These are phyloP conservation scores for Boletus bicolor DNA, from an alignment of 768 basidiomycete genomes.

Conservation along the genomic window DNA sequence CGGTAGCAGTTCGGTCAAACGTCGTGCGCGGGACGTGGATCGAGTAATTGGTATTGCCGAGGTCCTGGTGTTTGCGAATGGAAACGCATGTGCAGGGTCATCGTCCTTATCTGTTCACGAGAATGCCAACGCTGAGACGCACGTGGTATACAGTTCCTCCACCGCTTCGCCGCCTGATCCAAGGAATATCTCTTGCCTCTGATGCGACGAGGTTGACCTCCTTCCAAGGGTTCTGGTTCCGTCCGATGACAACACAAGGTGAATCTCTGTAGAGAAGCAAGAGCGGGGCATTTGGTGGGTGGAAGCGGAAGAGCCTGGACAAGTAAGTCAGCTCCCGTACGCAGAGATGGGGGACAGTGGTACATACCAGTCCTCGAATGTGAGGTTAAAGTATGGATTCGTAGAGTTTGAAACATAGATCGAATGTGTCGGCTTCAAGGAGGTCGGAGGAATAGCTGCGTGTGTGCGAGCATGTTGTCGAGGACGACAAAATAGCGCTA, in stretches of 20 bases:
- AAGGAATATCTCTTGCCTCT: conserved; percentile 53
- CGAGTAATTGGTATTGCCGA: conserved; percentile 97
- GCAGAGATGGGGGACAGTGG: conserved; percentile 20
- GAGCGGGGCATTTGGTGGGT: conserved; percentile 61
- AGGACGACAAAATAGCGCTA: neutral
- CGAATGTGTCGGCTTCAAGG: conserved; percentile 40
- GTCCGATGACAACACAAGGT: conserved; percentile 89
- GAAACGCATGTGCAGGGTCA: neutral
- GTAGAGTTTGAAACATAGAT: conserved; percentile 75
- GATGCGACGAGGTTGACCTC: conserved; percentile 79
- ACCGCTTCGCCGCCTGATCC: conserved; percentile 83
- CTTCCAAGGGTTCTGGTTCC: conserved; percentile 99
- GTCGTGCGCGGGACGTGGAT: conserved; percentile 80
- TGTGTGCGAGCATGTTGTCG: conserved; percentile 11
- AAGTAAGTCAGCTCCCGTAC: conserved; percentile 20
- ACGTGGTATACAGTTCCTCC: conserved; percentile 98
- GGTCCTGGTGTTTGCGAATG: conserved; percentile 55
- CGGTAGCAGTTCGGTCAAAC: conserved; percentile 79
- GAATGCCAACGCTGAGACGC: conserved; percentile 25
- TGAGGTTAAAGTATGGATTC: conserved; percentile 86
- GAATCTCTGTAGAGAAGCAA: conserved; percentile 84
- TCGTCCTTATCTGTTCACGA: neutral
- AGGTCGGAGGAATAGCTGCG: conserved; percentile 12
- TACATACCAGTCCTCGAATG: conserved; percentile 84
- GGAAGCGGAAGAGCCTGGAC: conserved; percentile 76